Conservation (phyloP, 495 filamentous ascomycete genomes). For the Pseudomonodictys pantanalensis region DNA sequence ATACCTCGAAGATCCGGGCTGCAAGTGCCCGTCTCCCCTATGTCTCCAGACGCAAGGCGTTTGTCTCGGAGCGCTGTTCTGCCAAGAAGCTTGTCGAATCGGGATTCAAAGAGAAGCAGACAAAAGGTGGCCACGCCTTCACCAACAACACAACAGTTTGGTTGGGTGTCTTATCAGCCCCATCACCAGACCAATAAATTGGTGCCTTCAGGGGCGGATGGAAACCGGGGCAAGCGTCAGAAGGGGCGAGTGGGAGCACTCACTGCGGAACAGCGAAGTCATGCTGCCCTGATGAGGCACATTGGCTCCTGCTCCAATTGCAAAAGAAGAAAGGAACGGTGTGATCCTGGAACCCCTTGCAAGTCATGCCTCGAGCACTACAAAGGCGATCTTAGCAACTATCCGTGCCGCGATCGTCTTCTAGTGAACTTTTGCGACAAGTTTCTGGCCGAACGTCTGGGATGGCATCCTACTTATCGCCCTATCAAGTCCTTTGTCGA, state of each 20-base stretch:
- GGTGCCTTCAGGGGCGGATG: conserved; percentile 18
- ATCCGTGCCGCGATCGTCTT: conserved; percentile 28
- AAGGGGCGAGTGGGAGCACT: conserved; percentile 22
- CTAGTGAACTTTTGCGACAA: conserved; percentile 18
- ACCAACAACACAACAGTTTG: conserved; percentile 17
- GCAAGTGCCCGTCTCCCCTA: conserved; percentile 2
- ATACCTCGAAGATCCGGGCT: background rate
- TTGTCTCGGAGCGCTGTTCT: conserved; percentile 2
- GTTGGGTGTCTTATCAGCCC: conserved; percentile 31
- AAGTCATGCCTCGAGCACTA: conserved; percentile 33
- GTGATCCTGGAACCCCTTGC: conserved; percentile 35
- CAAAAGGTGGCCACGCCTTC: conserved; percentile 21
- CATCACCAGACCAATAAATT: conserved; percentile 17
- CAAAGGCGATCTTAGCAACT: conserved; percentile 25
- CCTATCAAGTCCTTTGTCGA: conserved; percentile 24
- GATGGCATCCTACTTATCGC: conserved; percentile 32
- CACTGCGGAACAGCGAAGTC: conserved; percentile 23
- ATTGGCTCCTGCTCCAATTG: conserved; percentile 27
- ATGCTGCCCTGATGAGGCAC: conserved; percentile 32
- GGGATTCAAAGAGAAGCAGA: background rate
- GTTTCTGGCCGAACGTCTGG: conserved; percentile 29
- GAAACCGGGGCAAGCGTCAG: conserved; percentile 16
- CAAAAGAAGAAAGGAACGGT: conserved; percentile 27
- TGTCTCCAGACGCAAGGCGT: conserved; percentile 9
- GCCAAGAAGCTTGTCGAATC: conserved; percentile 6